Conservation (phyloP, 1,139 yeast species). For the Kodamaea anthophila region DNA sequence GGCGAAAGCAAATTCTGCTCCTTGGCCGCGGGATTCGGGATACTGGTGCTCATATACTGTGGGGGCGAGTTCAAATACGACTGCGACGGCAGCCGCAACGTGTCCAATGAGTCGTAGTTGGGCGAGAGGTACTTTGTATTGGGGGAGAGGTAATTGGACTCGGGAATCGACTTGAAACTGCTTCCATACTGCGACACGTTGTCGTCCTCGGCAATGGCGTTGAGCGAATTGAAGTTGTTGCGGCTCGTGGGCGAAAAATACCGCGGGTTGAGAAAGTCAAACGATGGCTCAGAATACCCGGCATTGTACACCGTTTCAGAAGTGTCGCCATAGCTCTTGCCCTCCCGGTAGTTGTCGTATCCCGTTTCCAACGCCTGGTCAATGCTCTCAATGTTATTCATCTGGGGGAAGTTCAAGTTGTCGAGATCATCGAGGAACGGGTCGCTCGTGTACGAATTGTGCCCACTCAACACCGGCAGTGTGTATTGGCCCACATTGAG, state of each 20-base stretch:
- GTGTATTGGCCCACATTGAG: constrained; percentile 1
- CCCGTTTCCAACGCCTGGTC: constrained; percentile 1
- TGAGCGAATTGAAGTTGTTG: constrained; percentile 22
- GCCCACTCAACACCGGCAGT: too few relatives aligned
- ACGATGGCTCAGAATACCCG: too few relatives aligned
- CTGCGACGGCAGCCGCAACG: constrained; percentile 25
- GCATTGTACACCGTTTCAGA: too few relatives aligned
- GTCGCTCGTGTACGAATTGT: constrained; percentile 24
- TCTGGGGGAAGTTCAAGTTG: constrained; percentile 13
- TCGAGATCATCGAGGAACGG: constrained; percentile 35
- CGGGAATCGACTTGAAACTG: constrained; percentile 12
- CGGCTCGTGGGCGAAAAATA: constrained; percentile 35
- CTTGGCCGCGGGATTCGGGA: constrained; percentile 21
- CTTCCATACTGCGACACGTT: constrained; percentile 14
- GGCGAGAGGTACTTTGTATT: constrained; percentile 14
- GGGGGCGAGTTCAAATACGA: constrained; percentile 37
- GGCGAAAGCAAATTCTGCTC: constrained; percentile 20
- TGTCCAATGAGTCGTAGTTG: constrained; percentile 21
- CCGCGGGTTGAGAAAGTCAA: constrained; percentile 31
- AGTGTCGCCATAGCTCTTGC: too few relatives aligned
- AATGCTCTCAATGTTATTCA: too few relatives aligned
- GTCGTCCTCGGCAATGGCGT: constrained; percentile 30
- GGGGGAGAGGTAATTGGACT: constrained; percentile 14
- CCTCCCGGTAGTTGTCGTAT: too few relatives aligned
- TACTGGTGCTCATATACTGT: constrained; percentile 25